Evolutionary conservation across 2,329 filamentous ascomycete genomes (phyloP).

Genomic region (Myriangium duriaei): DNA sequence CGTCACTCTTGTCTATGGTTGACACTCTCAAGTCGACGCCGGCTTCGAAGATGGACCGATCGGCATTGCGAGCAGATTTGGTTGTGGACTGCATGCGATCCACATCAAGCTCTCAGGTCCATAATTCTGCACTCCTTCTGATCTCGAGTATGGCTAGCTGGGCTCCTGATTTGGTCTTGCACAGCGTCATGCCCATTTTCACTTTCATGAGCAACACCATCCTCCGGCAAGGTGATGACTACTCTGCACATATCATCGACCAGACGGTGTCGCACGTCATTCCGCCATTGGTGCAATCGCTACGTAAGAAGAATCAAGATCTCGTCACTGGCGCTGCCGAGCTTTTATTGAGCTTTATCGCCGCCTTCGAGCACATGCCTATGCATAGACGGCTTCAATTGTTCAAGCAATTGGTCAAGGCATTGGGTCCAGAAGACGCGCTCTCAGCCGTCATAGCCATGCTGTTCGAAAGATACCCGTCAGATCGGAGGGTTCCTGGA

Average conservation of each 20-base stretch:
- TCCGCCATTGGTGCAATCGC: slow-evolving; percentile 74
- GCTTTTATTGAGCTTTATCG: slow-evolving; percentile 87
- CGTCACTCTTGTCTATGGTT: slow-evolving; percentile 72
- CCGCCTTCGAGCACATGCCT: slow-evolving; percentile 92
- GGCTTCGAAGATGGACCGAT: slow-evolving; percentile 51
- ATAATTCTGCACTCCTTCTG: slow-evolving; percentile 78
- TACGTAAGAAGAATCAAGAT: slow-evolving; percentile 66
- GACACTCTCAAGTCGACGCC: slow-evolving; percentile 49
- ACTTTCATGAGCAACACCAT: slow-evolving; percentile 94
- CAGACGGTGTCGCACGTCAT: slow-evolving; percentile 89
- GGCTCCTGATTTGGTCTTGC: slow-evolving; percentile 79
- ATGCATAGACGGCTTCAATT: slow-evolving; percentile 69
- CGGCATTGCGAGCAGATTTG: slow-evolving; percentile 73
- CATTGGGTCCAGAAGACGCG: slow-evolving; percentile 75
- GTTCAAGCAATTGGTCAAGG: slow-evolving; percentile 74
- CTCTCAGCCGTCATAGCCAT: slow-evolving; percentile 79
- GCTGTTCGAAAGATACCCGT: slow-evolving; percentile 77
- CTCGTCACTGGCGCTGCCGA: slow-evolving; percentile 74
- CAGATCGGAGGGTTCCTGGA: slow-evolving; percentile 58
- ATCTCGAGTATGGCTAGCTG: slow-evolving; percentile 78
- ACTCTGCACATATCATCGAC: slow-evolving; percentile 90
- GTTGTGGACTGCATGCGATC: slow-evolving; percentile 90
- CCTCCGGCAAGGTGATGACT: slow-evolving; percentile 85
- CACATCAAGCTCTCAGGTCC: slow-evolving; percentile 82
- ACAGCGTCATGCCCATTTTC: slow-evolving; percentile 98